Evolutionary conservation across 345 rosid genomes (phyloP).

Genomic region (Turritis glabra): DNA sequence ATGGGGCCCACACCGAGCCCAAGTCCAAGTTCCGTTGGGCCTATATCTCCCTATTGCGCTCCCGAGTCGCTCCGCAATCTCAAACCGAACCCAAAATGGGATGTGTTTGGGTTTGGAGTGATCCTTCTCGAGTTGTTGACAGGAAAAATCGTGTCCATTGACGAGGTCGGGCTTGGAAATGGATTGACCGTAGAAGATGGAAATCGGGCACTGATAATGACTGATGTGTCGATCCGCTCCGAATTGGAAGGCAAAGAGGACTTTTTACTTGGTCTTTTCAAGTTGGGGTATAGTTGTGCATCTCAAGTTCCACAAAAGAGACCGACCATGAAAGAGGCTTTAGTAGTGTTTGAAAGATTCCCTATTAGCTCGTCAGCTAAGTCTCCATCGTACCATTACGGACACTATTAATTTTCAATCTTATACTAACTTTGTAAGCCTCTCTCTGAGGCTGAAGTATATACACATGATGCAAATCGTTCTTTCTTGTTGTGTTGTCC

Average conservation of each 20-base stretch:
- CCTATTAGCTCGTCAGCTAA: slow-evolving; percentile 43
- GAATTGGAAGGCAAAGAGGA: slow-evolving; percentile 88
- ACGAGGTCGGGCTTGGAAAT: slow-evolving; percentile 78
- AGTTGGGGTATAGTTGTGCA: slow-evolving; percentile 80
- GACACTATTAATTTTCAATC: slow-evolving; percentile 21
- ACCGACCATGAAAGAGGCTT: slow-evolving; percentile 81
- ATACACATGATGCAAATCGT: slow-evolving; percentile 26
- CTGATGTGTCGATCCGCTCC: slow-evolving; percentile 61
- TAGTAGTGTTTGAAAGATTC: slow-evolving; percentile 68
- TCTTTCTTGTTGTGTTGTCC: background rate
- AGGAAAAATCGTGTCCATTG: slow-evolving; percentile 63
- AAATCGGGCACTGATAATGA: slow-evolving; percentile 63
- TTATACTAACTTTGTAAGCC: slow-evolving; percentile 27
- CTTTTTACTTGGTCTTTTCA: slow-evolving; percentile 70
- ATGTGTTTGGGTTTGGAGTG: slow-evolving; percentile 79
- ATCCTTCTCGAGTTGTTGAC: slow-evolving; percentile 74
- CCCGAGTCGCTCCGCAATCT: slow-evolving; percentile 83
- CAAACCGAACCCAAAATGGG: slow-evolving; percentile 92
- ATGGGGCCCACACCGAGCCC: slow-evolving; percentile 69
- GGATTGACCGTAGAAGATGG: slow-evolving; percentile 71
- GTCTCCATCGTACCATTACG: slow-evolving; percentile 36
- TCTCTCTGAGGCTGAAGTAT: slow-evolving; percentile 24
- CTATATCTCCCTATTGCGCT: slow-evolving; percentile 69
- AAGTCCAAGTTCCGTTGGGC: slow-evolving; percentile 46
- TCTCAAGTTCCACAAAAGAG: slow-evolving; percentile 87